Conservation (phyloP, 352 stramenopile genomes). For the Phytophthora agathidicida region DNA sequence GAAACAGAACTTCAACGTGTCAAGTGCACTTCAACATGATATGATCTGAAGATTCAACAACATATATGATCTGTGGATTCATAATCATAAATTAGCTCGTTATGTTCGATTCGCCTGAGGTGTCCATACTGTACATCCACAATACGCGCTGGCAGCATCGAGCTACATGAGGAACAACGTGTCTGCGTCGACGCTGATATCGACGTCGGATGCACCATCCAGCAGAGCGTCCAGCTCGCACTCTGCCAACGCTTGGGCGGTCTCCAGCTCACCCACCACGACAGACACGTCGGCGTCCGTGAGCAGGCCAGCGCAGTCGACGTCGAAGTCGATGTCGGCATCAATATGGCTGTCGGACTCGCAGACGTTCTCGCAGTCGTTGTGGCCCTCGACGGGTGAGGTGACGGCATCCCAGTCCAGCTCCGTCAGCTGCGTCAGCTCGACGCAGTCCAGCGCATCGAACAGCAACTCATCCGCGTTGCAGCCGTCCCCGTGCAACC, state of each 20-base stretch:
- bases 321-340: background rate
- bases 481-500: background rate
- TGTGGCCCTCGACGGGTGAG: background rate
- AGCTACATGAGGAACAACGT: background rate
- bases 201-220: background rate
- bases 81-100: background rate
- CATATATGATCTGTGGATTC: too few relatives aligned
- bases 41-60: too few relatives aligned
- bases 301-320: background rate
- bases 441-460: constrained; percentile 11
- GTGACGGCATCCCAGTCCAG: constrained; percentile 22
- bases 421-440: constrained; percentile 13
- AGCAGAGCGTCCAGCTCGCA: constrained; percentile 22
- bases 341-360: background rate
- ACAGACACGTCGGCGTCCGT: constrained; percentile 13
- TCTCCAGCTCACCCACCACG: constrained; percentile 1
- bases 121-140: too few relatives aligned
- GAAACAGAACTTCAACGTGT: too few relatives aligned
- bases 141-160: too few relatives aligned
- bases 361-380: background rate
- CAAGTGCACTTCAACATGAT: too few relatives aligned
- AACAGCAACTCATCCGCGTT: constrained; percentile 11
- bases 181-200: background rate
- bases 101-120: too few relatives aligned
- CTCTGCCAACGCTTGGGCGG: background rate